A percentile compares a stretch with the other conserved stretches of the same genome.
Evolutionary conservation across 139 green algal species (phyloP).

Genomic region (Coelastrella sp.): DNA sequence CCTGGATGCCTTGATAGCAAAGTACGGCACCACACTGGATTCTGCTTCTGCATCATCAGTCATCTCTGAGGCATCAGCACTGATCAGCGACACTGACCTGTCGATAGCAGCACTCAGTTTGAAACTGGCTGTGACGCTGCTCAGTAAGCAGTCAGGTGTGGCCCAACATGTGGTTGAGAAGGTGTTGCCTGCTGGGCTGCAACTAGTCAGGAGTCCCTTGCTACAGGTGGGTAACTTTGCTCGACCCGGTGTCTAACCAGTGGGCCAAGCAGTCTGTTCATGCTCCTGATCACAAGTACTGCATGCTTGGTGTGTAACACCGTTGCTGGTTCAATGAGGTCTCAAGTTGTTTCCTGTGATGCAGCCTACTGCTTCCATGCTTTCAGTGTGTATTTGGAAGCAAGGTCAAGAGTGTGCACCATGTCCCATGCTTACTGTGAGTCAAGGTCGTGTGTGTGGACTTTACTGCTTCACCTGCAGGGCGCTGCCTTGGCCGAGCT

Average conservation of each 20-base stretch:
- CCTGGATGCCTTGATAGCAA: constrained; percentile 70
- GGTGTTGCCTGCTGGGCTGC: constrained; percentile 69
- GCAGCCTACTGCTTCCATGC: too few relatives aligned
- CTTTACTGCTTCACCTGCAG: background rate
- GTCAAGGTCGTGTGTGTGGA: background rate
- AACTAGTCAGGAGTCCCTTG: constrained; percentile 82
- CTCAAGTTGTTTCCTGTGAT: too few relatives aligned
- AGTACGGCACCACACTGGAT: constrained; percentile 57
- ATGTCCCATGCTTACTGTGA: too few relatives aligned
- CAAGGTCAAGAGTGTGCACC: too few relatives aligned
- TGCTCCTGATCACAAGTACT: too few relatives aligned
- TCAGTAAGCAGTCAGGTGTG: constrained; percentile 57
- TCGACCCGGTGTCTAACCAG: too few relatives aligned
- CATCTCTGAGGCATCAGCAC: constrained; percentile 45
- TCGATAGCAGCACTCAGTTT: constrained; percentile 80
- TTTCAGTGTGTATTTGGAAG: too few relatives aligned
- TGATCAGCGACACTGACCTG: constrained; percentile 80
- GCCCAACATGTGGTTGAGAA: constrained; percentile 39
- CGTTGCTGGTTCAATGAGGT: too few relatives aligned
- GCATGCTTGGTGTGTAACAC: too few relatives aligned
- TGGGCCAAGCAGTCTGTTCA: too few relatives aligned
- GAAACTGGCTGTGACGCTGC: constrained; percentile 69
- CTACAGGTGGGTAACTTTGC: constrained; percentile 74
- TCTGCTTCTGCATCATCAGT: constrained; percentile 6
- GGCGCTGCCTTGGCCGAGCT: constrained; percentile 31